A percentile compares a stretch with the other conserved stretches of the same genome.
Evolutionary conservation across 129 eudicot genomes (phyloP).

Genomic region (Lactuca sativa): DNA sequence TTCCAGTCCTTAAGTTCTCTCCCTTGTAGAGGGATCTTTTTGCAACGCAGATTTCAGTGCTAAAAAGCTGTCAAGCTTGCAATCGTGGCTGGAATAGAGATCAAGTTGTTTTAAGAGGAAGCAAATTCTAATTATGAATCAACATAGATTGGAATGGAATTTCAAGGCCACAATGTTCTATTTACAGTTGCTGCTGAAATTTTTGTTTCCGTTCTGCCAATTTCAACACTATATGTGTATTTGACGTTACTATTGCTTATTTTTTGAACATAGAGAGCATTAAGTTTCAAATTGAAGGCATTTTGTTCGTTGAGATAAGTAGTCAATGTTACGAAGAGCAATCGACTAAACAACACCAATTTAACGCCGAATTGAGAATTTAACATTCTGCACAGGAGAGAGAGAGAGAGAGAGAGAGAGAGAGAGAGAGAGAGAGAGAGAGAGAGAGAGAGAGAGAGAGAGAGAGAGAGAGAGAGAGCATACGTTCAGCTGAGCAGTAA

Average conservation of each 20-base stretch:
- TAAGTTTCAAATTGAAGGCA: conserved; percentile 10
- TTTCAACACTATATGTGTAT: conserved; percentile 7
- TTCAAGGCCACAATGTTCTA: conserved; percentile 7
- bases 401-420: not conserved
- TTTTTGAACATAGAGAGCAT: not conserved
- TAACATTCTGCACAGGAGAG: conserved; percentile 4
- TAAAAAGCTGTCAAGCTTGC: conserved; percentile 11
- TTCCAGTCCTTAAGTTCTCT: conserved; percentile 10
- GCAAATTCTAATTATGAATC: conserved; percentile 7
- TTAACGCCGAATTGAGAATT: conserved; percentile 1
- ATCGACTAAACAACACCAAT: conserved; percentile 11
- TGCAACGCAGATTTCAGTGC: not conserved
- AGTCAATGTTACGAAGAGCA: conserved; percentile 11
- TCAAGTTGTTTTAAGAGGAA: conserved; percentile 9
- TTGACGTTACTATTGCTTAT: not conserved
- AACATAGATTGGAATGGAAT: conserved; percentile 1
- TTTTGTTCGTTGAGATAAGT: conserved; percentile 6
- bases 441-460: too few relatives aligned
- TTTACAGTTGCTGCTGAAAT: not conserved
- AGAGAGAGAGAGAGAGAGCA: not conserved
- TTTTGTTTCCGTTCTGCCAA: not conserved
- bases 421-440: conserved; percentile 12
- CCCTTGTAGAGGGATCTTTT: conserved; percentile 4
- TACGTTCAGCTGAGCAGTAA: conserved; percentile 81
- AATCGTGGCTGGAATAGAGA: conserved; percentile 11